Conservation (phyloP, 306 rosid species). For the Luffa aegyptiaca region DNA sequence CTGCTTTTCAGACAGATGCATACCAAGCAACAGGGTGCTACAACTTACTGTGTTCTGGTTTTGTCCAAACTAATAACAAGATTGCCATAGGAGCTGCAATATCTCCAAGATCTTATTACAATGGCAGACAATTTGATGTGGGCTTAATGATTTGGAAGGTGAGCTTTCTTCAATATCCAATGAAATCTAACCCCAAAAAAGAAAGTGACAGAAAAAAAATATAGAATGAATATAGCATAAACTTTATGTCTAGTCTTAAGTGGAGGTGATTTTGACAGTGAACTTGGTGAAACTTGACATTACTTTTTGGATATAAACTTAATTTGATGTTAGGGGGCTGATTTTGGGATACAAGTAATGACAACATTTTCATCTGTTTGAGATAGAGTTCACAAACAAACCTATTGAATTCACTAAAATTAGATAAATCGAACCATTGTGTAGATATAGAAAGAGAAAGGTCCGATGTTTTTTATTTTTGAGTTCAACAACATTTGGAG, state of each 20-base stretch:
- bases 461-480: too few species aligned
- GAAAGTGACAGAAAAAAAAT: not conserved
- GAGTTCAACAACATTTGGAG: too few species aligned
- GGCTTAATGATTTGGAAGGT: conserved; percentile 99
- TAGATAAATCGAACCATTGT: too few species aligned
- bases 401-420: not conserved
- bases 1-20: conserved; percentile 70
- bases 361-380: too few species aligned
- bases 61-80: conserved; percentile 87
- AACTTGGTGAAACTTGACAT: not conserved
- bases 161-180: conserved; percentile 10
- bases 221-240: not conserved
- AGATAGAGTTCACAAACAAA: not conserved
- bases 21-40: conserved; percentile 97
- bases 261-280: not conserved
- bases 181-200: not conserved
- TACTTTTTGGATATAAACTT: not conserved
- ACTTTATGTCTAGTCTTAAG: not conserved
- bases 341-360: too few species aligned
- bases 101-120: conserved; percentile 71
- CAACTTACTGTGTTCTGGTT: conserved; percentile 92
- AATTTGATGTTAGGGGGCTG: too few species aligned
- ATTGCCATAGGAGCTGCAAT: conserved; percentile 98
- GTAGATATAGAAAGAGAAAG: not conserved
- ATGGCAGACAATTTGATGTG: conserved; percentile 86